These are phyloP conservation scores for Sarocladiaceae sp. DNA, from an alignment of 2,329 filamentous ascomycete genomes.

Conservation along the genomic window DNA sequence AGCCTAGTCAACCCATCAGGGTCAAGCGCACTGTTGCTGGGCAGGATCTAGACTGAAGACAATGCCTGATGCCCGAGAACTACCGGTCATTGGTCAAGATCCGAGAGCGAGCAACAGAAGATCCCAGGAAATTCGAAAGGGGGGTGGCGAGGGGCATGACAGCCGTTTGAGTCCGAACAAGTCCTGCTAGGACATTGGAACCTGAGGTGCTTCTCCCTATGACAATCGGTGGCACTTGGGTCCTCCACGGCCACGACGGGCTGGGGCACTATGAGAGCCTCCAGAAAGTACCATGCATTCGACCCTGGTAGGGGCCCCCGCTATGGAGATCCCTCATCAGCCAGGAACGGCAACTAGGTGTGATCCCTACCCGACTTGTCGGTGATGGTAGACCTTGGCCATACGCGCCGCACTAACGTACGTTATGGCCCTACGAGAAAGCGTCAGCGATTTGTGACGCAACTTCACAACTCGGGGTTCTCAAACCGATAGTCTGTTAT, in stretches of 20 bases:
- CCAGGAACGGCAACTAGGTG: slow-evolving; percentile 3
- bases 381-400: not conserved
- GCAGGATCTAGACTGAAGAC: not conserved
- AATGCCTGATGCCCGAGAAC: not conserved
- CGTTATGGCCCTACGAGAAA: not conserved
- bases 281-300: slow-evolving; percentile 9
- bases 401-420: not conserved
- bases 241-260: not conserved
- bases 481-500: too few relatives aligned
- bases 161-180: not conserved
- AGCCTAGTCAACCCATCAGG: not conserved
- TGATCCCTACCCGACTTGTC: not conserved
- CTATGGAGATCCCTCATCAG: not conserved
- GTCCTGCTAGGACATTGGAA: not conserved
- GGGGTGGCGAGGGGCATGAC: too few relatives aligned
- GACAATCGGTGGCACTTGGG: not conserved
- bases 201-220: too few relatives aligned
- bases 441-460: not conserved
- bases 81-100: not conserved
- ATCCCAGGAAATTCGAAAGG: not conserved
- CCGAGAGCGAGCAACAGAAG: not conserved
- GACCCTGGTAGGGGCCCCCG: not conserved
- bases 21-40: not conserved
- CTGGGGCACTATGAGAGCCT: not conserved
- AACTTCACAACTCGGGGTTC: too few relatives aligned